phyloP scores from a whole-genome alignment of 169 alveolate species.

The Plasmodium gallinaceum region DNA sequence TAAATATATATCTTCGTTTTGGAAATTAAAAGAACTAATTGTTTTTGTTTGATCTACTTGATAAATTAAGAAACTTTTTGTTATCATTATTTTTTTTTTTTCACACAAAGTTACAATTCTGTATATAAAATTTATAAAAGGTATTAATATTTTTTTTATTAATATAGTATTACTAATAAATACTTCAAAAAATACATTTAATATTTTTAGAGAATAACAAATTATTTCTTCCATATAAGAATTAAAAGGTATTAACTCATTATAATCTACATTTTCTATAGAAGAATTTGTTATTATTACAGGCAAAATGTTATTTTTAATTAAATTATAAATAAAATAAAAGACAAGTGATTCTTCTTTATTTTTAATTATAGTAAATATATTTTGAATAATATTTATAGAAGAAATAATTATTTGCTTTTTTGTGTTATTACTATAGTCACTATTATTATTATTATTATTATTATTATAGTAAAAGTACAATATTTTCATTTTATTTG shows the following conservation, averaged over 20 bases:
- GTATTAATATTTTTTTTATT: conserved; percentile 25
- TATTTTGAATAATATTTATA: conserved; percentile 57
- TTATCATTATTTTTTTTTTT: conserved; percentile 21
- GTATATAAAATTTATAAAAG: conserved; percentile 37
- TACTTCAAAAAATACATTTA: conserved; percentile 40
- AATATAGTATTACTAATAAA: conserved; percentile 15
- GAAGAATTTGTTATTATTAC: conserved; percentile 5
- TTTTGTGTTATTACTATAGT: conserved; percentile 2
- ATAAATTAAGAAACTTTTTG: conserved; percentile 21
- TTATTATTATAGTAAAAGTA: conserved; percentile 6
- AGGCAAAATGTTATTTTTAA: conserved; percentile 38
- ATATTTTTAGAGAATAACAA: conserved; percentile 39
- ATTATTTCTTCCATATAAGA: conserved; percentile 55
- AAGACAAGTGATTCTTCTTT: conserved; percentile 53
- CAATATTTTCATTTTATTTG: conserved; percentile 34
- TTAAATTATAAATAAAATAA: conserved; percentile 43
- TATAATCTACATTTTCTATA: conserved; percentile 6
- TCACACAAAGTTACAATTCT: conserved; percentile 34
- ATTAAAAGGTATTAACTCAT: conserved; percentile 19
- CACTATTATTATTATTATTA: neutral
- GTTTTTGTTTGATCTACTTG: neutral
- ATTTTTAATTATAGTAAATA: conserved; percentile 27
- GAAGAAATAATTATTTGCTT: conserved; percentile 61
- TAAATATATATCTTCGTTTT: conserved; percentile 5
- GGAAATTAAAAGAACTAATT: neutral